Evolutionary conservation across 2,329 filamentous ascomycete genomes (phyloP).

Genomic region (Penicillium nordicum): DNA sequence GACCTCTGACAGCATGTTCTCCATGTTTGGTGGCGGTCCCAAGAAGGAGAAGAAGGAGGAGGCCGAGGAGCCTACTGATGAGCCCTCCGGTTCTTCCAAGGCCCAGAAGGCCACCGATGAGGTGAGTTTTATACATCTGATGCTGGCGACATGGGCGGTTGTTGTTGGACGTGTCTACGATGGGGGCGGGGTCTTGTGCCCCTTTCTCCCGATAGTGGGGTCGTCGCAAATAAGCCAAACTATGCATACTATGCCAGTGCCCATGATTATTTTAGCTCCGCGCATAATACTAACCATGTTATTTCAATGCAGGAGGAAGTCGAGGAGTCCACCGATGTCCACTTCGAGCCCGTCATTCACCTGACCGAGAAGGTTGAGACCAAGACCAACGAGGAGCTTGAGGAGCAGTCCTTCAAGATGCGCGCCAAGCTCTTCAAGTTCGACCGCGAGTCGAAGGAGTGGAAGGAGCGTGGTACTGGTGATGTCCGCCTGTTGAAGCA

Average conservation of each 20-base stretch:
- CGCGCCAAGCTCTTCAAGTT: conserved; percentile 99
- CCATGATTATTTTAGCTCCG: neutral
- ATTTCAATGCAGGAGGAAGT: conserved; percentile 58
- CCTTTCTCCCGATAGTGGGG: conserved; percentile 15
- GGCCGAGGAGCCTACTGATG: conserved; percentile 70
- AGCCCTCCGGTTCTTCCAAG: conserved; percentile 86
- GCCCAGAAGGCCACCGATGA: conserved; percentile 62
- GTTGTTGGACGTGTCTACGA: neutral
- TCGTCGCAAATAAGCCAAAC: conserved; percentile 2
- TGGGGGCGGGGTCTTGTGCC: conserved; percentile 9
- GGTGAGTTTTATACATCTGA: conserved; percentile 46
- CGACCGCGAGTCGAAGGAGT: conserved; percentile 84
- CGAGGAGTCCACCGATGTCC: conserved; percentile 85
- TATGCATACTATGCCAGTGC: neutral
- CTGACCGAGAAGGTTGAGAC: conserved; percentile 95
- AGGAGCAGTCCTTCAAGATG: conserved; percentile 99
- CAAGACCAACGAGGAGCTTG: conserved; percentile 97
- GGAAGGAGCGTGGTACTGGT: conserved; percentile 98
- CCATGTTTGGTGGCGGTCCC: conserved; percentile 96
- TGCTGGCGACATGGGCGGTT: conserved; percentile 7
- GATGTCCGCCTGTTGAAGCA: conserved; percentile 97
- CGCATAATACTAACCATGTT: neutral
- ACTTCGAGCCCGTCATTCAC: conserved; percentile 95
- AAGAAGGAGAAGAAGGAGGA: conserved; percentile 95
- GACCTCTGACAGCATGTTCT: conserved; percentile 68